A percentile compares a stretch with the other conserved stretches of the same genome.
Conservation (phyloP, 768 basidiomycete species). For the Tricholoma flavovirens region DNA sequence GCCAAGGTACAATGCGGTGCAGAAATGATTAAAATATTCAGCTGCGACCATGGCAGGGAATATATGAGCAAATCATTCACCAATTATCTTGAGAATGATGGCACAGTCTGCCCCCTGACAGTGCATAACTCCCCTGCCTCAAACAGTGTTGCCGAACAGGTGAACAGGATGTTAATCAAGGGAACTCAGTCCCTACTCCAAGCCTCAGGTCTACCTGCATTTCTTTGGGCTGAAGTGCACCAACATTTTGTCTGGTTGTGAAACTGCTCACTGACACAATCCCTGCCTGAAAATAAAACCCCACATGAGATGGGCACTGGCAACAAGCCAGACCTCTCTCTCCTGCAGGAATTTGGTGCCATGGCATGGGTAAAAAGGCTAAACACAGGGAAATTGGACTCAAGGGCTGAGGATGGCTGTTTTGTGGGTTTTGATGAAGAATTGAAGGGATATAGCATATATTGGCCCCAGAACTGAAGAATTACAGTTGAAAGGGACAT, state of each 20-base stretch:
- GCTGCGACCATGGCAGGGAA: neutral
- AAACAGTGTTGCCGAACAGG: constrained; percentile 5
- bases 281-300: constrained; percentile 1
- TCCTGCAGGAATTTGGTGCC: constrained; percentile 1
- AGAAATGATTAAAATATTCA: neutral
- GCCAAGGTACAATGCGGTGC: neutral
- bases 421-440: too few relatives aligned
- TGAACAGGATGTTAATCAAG: neutral
- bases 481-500: neutral
- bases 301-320: constrained; percentile 3
- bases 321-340: constrained; percentile 2
- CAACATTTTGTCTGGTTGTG: constrained; percentile 3
- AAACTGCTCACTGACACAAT: neutral
- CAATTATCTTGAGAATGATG: neutral
- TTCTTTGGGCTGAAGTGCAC: constrained; percentile 8
- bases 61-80: neutral
- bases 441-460: too few relatives aligned
- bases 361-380: neutral
- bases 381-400: constrained; percentile 2
- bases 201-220: neutral
- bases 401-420: neutral
- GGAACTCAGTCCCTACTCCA: constrained; percentile 5
- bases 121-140: neutral
- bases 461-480: neutral
- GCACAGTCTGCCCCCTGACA: neutral